A percentile compares a stretch with the other conserved stretches of the same genome.
Evolutionary conservation across 1,139 yeast species (phyloP).

Genomic region (Lodderomyces oxycetoniae): DNA sequence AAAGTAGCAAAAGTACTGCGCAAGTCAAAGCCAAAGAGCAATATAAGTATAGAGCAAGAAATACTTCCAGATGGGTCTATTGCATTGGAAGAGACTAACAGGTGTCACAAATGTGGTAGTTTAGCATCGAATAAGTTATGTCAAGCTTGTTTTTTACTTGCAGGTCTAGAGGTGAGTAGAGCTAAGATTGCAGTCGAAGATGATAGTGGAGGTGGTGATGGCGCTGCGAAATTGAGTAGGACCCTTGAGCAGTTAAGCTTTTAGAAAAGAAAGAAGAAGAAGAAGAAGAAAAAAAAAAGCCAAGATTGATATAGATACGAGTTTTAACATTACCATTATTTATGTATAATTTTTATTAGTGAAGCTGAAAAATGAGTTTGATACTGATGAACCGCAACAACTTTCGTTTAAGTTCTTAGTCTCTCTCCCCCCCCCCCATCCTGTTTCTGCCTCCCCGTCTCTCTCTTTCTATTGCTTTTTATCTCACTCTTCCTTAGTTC

Average conservation of each 20-base stretch:
- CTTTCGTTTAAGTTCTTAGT: too few relatives aligned
- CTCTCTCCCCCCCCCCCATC: too few relatives aligned
- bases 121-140: conserved; percentile 83
- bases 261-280: conserved; percentile 19
- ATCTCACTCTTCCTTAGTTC: too few relatives aligned
- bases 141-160: conserved; percentile 86
- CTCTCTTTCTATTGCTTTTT: too few relatives aligned
- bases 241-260: conserved; percentile 63
- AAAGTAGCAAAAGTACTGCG: conserved; percentile 25
- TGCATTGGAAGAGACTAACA: conserved; percentile 44
- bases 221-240: conserved; percentile 67
- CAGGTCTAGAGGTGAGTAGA: conserved; percentile 75
- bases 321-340: too few relatives aligned
- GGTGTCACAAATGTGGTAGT: conserved; percentile 89
- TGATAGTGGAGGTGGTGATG: conserved; percentile 52
- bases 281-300: too few relatives aligned
- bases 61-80: conserved; percentile 60
- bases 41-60: conserved; percentile 37
- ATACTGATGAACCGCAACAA: too few relatives aligned
- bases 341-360: too few relatives aligned
- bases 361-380: too few relatives aligned
- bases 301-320: too few relatives aligned
- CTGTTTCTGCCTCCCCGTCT: too few relatives aligned
- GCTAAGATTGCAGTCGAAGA: conserved; percentile 54
- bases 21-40: not conserved